phyloP scores from a whole-genome alignment of 805 yeast species.

The Diddensiella transvaalensis region DNA sequence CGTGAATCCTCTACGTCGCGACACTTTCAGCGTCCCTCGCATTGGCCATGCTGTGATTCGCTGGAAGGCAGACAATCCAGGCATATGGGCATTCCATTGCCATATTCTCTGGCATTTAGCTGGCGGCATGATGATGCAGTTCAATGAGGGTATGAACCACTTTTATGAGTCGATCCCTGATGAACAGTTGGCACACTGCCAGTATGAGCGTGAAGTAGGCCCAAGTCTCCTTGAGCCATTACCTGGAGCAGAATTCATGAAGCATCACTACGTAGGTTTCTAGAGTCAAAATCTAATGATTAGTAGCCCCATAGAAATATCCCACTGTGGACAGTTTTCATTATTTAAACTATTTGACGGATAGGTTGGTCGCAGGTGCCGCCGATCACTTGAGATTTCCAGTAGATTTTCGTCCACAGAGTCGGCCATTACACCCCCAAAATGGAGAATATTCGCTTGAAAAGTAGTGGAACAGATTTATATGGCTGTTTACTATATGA shows the following conservation, averaged over 20 bases:
- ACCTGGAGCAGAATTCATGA: conserved; percentile 34
- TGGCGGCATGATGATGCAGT: conserved; percentile 60
- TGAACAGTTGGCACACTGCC: conserved; percentile 39
- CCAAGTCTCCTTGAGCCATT: conserved; percentile 83
- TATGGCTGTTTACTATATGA: too few species aligned
- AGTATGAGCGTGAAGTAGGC: conserved; percentile 78
- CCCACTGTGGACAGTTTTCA: too few species aligned
- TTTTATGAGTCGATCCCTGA: conserved; percentile 25
- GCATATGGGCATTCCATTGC: conserved; percentile 93
- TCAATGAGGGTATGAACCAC: conserved; percentile 31
- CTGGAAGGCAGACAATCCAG: conserved; percentile 83
- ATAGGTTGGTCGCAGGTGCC: too few species aligned
- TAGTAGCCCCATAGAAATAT: too few species aligned
- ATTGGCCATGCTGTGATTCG: conserved; percentile 46
- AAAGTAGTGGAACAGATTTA: too few species aligned
- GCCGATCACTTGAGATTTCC: too few species aligned
- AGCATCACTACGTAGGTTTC: not conserved
- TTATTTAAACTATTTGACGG: too few species aligned
- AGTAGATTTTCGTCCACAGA: too few species aligned
- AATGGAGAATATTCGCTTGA: too few species aligned
- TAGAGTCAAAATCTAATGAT: too few species aligned
- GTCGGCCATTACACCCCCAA: too few species aligned
- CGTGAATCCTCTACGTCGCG: conserved; percentile 57
- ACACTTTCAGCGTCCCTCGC: conserved; percentile 58
- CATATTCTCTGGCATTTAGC: conserved; percentile 92